Evolutionary conservation across 1,284 basidiomycete genomes (phyloP), one percentile per base, ranked within the genome.

Genomic region (Pterulicium gracile): DNA sequence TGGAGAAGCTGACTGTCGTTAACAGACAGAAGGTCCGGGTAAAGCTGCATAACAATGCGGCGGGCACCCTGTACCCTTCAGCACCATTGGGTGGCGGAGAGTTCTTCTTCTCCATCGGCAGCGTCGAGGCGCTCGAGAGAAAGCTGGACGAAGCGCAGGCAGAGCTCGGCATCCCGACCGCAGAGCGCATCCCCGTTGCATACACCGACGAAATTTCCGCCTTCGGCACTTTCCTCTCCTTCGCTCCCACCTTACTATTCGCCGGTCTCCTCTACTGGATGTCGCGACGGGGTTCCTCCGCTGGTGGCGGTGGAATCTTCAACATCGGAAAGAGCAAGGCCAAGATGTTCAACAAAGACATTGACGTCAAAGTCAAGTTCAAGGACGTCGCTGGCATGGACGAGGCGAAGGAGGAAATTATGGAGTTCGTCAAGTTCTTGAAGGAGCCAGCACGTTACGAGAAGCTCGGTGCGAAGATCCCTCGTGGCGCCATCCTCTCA

Each of bases 351-450:
- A 98, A 98, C 73, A 90, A 96, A 69, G 95, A 99, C 60, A 92
- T 88, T 35, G 89, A 95, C 49, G 86, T 98, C 58, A 88, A 84
- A 61, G 84, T 88, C 56, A 90, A 89, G 61, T 98, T 98, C 71
- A 82, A 81, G 66, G 91, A 98, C 61, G 91, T 98, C 18, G 95
- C 95, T 21, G 95, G 95, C 41, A 98, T 98, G 94, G 95, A 99
- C 68, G 95, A 99, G 67, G 95, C 94, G 47, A 99, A 99, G 73
- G 89, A 95, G 70, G 95, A 99, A 70, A 96, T 99, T 57, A 97
- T 98, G 91, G 95, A 99, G 65, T 99, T 98, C 60, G 96, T 99
- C 62, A 95, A 94, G 58, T 98, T 99, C 73, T 75, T 99, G 61
- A 98, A 98, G 72, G 89, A 98, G 55, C 95, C 95, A 4, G 69